Base-by-base conservation (phyloP, 306 rosid species). In the Biancaea sappan region DNA sequence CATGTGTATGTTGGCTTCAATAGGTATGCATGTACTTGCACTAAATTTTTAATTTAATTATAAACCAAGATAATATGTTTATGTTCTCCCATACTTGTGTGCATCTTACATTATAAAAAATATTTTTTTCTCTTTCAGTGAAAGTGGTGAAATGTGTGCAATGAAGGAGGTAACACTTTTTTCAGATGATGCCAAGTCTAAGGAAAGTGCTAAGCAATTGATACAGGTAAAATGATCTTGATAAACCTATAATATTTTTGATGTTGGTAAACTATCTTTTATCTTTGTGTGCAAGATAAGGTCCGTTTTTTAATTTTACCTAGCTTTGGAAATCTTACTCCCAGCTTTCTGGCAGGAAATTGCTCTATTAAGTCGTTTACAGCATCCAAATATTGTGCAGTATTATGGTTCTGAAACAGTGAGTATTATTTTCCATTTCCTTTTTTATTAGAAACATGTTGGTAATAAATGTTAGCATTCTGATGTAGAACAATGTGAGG, bases 121-220 rank as follows among this genome's bases (percentile, higher is more conserved):
- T 69, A 37, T 62, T 69, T 38, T 74, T 31, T 48, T 69, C 69
- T 69, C 77, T 80, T 79, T 40, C 65, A 93, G 98, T 69, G 97
- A 89, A 79, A 93, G 85, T 59, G 98, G 98, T 47, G 98, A 93
- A 81, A 91, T 93, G 97, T 93, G 98, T 80, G 98, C 98, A 82
- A 86, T 93, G 96, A 93, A 93, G 88, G 98, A 93, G 86, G 98
- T 93, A 52, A 93, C 97, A 32, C 76, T 93, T 82, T 89, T 93
- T 91, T 84, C 98, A 48, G 98, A 91, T 66, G 98, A 93, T 82
- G 93, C 96, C 53, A 93, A 95, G 88, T 95, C 97, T 7, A 87
- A 79, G 88, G 98, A 95, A 92, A 87, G 98, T 79, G 91, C 98
- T 12, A 92, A 90, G 87, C 99, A 95, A 82, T 86, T 95, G 75